Evolutionary conservation across 2,329 filamentous ascomycete species (phyloP), one percentile per base, ranked within the genome.

Genomic region (Chalara sp.): DNA sequence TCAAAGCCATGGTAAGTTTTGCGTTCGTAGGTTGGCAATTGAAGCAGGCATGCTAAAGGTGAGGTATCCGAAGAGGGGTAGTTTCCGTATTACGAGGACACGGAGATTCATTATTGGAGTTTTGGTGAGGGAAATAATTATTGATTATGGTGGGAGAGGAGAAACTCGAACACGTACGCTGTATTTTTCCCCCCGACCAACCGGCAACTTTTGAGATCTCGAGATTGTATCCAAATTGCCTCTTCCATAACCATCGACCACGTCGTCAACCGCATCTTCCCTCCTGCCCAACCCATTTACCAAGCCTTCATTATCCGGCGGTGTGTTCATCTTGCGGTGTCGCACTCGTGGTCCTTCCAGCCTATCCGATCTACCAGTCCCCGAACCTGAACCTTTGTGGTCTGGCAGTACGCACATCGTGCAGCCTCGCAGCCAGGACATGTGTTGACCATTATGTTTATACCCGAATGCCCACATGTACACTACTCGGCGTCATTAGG

Each of bases 381-480:
- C 21, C 48, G 48, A n/a, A 50, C 30, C 11, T 45, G 48, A 2
- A 50, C 33, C 32, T 50, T 50, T 5, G 42, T 31, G 2, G 42
- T 50, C 8, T 32, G 42, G 43, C 48, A 50, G 31, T 50, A 41
- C 6, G 48, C 48, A 29, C 48, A 50, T 5, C 48, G 40, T 13
- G 21, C 31, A 10, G 42, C 29, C 31, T 30, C 6, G 21, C 48
- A 50, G 7, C 30, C 48, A n/a, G 48, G 32, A 31, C 48, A 50
- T 6, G 13, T 10, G 28, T 13, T 46, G 8, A 46, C 41, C 48
- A 45, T 39, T 10, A 50, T 50, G 33, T 41, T 50, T 10, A 50
- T 50, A 5, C 48, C 32, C 10, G 48, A 39, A 13, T 30, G 33
- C 6, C 42, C 48, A 13, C 48, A 50, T 8, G 31, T 10, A 33